Evolutionary conservation across 495 filamentous ascomycete species (phyloP).

Genomic region (Collariella sp.): DNA sequence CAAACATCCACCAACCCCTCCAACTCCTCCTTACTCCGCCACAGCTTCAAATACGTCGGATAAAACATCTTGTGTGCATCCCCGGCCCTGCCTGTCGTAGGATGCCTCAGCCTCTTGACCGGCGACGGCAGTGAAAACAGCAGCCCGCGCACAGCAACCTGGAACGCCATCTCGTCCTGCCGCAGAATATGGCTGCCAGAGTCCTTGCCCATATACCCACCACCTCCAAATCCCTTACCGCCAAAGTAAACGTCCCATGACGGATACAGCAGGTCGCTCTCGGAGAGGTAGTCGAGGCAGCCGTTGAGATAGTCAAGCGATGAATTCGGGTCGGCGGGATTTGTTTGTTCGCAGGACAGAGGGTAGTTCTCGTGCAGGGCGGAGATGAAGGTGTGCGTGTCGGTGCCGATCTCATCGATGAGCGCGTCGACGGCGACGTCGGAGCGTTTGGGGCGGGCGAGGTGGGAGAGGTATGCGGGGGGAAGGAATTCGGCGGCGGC

Average conservation of each 20-base stretch:
- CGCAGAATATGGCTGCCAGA: conserved; percentile 63
- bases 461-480: conserved; percentile 54
- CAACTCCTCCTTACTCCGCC: conserved; percentile 69
- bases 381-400: conserved; percentile 80
- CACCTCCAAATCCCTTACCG: conserved; percentile 32
- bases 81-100: conserved; percentile 35
- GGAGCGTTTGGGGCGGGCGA: conserved; percentile 54
- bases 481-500: conserved; percentile 35
- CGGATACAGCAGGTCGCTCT: conserved; percentile 71
- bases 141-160: conserved; percentile 74
- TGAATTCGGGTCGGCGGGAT: conserved; percentile 35
- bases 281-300: conserved; percentile 78
- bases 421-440: conserved; percentile 66
- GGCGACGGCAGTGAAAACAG: conserved; percentile 76
- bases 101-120: conserved; percentile 55
- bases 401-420: conserved; percentile 82
- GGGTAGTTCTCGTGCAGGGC: conserved; percentile 93
- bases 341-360: conserved; percentile 63
- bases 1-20: conserved; percentile 62
- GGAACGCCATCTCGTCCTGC: conserved; percentile 88
- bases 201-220: conserved; percentile 40
- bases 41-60: conserved; percentile 67
- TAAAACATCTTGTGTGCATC: conserved; percentile 81
- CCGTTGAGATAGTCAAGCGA: conserved; percentile 58
- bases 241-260: conserved; percentile 49